Base-by-base conservation (phyloP, 1,139 yeast genomes). In the Yamadazyma spencermartinsiae region DNA sequence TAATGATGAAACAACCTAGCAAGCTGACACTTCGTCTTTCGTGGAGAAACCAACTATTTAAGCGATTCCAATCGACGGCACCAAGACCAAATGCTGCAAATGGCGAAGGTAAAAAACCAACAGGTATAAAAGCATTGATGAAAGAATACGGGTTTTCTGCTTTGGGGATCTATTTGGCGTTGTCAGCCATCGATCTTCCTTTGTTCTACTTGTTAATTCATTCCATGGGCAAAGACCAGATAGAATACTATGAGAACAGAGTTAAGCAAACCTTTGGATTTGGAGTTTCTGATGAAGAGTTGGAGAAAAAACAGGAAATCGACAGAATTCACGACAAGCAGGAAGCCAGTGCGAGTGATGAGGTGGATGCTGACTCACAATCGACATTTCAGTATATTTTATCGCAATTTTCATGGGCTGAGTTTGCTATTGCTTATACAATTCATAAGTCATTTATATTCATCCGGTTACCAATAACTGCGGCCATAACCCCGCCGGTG, bases 121-220 rank as follows among this genome's bases (percentile, higher is more conserved):
- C 67, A 2, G 83, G 85, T 5, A 64, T 88, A 39, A 86, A 80
- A 59, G 84, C 79, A 5, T 68, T 92, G 46, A 76, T 87, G 60
- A 82, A 85, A 54, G 85, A 86, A 56, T 92, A 92, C 59, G 99
- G 99, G 1, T 87, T 83, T 67, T 79, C 95, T 6, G 98, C 96
- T 0, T 65, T 92, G 15, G 96, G 88, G 11, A 89, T 92, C 0
- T 92, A 92, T 56, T 55, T 88, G 27, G 83, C 76, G 0, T 60
- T 92, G 14, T 74, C 87, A 2, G 69, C 74, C 19, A 60, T 92
- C 31, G 98, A 92, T 56, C 71, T 87, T 48, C 98, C 98, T 1
- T 49, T 89, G 4, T 87, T 95, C 58, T 92, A 83, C 56, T 52
- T 85, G 15, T 55, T 86, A 34, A 98, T 92, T 11, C 97, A 89